These are phyloP conservation scores for Phytophthora capsici DNA, from an alignment of 352 stramenopile species.

Conservation along the genomic window DNA sequence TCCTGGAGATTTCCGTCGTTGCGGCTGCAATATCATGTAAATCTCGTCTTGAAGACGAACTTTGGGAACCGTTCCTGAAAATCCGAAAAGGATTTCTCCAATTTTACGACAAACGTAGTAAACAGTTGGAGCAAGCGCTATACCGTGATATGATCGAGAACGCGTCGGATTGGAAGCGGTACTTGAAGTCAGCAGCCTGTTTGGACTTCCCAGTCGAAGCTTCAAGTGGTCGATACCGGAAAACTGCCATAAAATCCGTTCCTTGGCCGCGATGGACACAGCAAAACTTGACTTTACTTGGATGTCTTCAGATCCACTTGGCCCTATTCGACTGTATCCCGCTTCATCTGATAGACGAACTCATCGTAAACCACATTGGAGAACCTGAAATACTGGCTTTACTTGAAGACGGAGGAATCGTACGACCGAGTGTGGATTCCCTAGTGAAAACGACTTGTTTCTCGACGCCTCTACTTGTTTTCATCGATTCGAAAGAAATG, in stretches of 20 bases:
- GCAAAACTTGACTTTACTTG: slow-evolving; percentile 27
- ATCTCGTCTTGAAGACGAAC: slow-evolving; percentile 18
- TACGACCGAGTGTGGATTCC: slow-evolving; percentile 17
- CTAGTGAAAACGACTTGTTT: slow-evolving; percentile 14
- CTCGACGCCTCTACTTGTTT: slow-evolving; percentile 28
- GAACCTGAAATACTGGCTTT: slow-evolving; percentile 20
- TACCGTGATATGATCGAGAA: slow-evolving; percentile 44
- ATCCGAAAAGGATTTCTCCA: slow-evolving; percentile 31
- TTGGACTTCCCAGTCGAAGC: neutral
- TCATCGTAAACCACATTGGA: slow-evolving; percentile 38
- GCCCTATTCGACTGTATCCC: slow-evolving; percentile 39
- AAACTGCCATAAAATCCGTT: slow-evolving; percentile 1
- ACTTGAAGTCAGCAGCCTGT: slow-evolving; percentile 19
- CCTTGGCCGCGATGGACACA: slow-evolving; percentile 37
- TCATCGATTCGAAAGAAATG: slow-evolving; percentile 25
- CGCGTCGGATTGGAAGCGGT: slow-evolving; percentile 32
- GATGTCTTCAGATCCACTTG: slow-evolving; percentile 40
- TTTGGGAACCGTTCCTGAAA: slow-evolving; percentile 20
- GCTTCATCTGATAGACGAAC: slow-evolving; percentile 24
- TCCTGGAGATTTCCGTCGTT: slow-evolving; percentile 10
- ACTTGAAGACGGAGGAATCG: slow-evolving; percentile 12
- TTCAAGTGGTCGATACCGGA: neutral
- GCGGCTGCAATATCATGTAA: neutral
- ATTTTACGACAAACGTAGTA: neutral
- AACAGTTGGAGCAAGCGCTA: slow-evolving; percentile 15